Evolutionary conservation across 805 yeast species (phyloP).

Genomic region (Lipomyces kockii): DNA sequence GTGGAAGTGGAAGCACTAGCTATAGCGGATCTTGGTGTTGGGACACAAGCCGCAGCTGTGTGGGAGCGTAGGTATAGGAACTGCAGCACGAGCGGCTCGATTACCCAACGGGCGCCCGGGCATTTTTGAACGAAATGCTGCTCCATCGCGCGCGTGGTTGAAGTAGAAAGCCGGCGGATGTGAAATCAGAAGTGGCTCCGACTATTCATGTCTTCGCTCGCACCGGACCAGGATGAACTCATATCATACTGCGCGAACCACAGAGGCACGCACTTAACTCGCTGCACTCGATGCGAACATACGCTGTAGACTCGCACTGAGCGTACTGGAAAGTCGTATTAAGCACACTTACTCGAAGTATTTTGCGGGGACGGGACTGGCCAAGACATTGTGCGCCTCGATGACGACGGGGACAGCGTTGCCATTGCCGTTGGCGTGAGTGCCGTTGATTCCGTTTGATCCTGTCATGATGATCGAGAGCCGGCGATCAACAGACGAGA

Average conservation of each 20-base stretch:
- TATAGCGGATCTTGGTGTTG: not conserved
- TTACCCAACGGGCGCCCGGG: not conserved
- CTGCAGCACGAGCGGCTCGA: not conserved
- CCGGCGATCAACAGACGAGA: not conserved
- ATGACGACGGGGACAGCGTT: constrained; percentile 35
- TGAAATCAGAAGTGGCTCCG: not conserved
- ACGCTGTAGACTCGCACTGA: not conserved
- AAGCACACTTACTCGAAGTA: constrained; percentile 38
- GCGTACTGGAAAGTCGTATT: not conserved
- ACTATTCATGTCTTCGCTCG: not conserved
- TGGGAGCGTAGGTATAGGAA: not conserved
- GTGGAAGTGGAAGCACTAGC: constrained; percentile 1
- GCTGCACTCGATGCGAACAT: not conserved
- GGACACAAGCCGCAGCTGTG: not conserved
- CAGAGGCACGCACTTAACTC: not conserved
- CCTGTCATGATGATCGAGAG: constrained; percentile 1
- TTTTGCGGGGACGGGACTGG: constrained; percentile 40
- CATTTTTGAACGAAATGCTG: not conserved
- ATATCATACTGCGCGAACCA: not conserved
- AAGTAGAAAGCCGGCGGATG: not conserved
- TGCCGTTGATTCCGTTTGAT: not conserved
- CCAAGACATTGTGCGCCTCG: constrained; percentile 39
- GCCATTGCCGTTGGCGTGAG: not conserved
- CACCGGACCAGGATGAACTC: not conserved
- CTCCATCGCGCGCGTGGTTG: not conserved